These are phyloP conservation scores for Brasenia schreberi DNA, from an alignment of 164 flowering plant species.

Conservation along the genomic window DNA sequence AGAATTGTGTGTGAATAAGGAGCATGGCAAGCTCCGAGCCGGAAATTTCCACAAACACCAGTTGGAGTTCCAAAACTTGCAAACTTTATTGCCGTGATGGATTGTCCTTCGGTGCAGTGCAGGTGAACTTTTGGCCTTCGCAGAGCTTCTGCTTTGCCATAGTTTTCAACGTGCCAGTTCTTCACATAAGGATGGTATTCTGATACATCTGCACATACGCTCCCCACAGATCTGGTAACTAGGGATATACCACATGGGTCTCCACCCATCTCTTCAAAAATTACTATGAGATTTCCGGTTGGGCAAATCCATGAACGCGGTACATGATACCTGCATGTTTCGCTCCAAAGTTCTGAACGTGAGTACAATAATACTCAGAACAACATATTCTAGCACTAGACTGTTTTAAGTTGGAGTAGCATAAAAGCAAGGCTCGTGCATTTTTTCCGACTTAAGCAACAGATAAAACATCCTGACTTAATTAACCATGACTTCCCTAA, in stretches of 20 bases:
- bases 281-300: constrained; percentile 59
- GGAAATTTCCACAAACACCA: constrained; percentile 89
- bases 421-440: no score
- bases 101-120: constrained; percentile 52
- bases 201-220: constrained; percentile 75
- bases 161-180: constrained; percentile 75
- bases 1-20: constrained; percentile 43
- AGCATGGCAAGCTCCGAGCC: constrained; percentile 89
- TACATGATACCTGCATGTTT: constrained; percentile 69
- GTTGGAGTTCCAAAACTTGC: constrained; percentile 97
- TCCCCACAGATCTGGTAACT: constrained; percentile 53
- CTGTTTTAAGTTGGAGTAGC: no score
- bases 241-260: constrained; percentile 60
- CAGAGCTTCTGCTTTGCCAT: constrained; percentile 47
- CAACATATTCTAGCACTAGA: no score
- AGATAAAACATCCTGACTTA: no score
- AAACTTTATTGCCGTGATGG: constrained; percentile 76
- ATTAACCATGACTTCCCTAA: no score
- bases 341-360: no score
- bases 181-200: constrained; percentile 74
- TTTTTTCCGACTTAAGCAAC: no score
- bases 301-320: constrained; percentile 94
- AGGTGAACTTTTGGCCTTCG: constrained; percentile 74
- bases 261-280: constrained; percentile 97
- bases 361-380: no score